A percentile compares a stretch with the other conserved stretches of the same genome.
phyloP scores from a whole-genome alignment of 1,284 basidiomycete species.

The Cryptococcus sp. region DNA sequence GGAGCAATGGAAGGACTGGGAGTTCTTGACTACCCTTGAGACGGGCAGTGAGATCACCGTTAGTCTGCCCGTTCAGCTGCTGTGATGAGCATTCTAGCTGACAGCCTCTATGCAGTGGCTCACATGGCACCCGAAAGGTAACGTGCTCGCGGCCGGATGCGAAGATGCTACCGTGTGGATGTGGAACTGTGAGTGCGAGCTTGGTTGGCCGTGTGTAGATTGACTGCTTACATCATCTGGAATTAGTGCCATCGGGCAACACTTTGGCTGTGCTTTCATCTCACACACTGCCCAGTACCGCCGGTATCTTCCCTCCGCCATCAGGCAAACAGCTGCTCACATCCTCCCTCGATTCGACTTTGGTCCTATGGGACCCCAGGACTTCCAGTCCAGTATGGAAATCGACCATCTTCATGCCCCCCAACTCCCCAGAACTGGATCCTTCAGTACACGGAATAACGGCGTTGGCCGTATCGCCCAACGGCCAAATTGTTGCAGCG shows the following conservation, averaged over 20 bases:
- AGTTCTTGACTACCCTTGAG: constrained; percentile 86
- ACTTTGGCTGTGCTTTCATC: constrained; percentile 95
- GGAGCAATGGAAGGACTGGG: constrained; percentile 77
- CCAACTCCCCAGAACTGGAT: constrained; percentile 61
- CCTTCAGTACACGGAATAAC: constrained; percentile 72
- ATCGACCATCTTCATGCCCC: constrained; percentile 47
- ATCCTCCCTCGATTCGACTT: constrained; percentile 76
- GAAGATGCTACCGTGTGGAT: constrained; percentile 97
- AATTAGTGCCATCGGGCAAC: constrained; percentile 81
- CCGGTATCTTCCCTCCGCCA: constrained; percentile 76
- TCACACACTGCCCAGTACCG: constrained; percentile 80
- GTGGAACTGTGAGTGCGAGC: constrained; percentile 73
- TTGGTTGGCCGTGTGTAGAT: not conserved
- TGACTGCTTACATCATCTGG: no score
- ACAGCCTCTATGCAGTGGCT: constrained; percentile 76
- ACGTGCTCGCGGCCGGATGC: constrained; percentile 83
- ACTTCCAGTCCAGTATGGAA: constrained; percentile 66
- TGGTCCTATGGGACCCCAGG: constrained; percentile 92
- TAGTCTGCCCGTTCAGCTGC: constrained; percentile 42
- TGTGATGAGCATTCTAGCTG: not conserved
- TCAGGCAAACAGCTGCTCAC: constrained; percentile 82
- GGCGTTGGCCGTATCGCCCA: constrained; percentile 77
- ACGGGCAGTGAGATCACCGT: constrained; percentile 95
- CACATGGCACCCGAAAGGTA: constrained; percentile 93
- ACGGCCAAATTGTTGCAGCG: constrained; percentile 82